phyloP scores from a whole-genome alignment of 768 basidiomycete species.

The Lanmaoa rubissima region DNA sequence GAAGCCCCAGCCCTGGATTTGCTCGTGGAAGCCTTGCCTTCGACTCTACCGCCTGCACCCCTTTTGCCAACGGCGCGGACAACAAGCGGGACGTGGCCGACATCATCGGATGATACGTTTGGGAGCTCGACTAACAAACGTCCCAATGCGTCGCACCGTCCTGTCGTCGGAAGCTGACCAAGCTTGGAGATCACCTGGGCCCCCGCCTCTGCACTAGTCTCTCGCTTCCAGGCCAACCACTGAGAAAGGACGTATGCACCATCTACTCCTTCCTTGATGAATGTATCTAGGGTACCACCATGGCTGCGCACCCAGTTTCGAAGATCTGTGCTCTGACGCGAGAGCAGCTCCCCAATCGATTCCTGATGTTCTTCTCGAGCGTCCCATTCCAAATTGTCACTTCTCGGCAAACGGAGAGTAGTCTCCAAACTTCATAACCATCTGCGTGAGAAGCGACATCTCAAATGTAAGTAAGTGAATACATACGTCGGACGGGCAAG shows the following conservation, averaged over 20 bases:
- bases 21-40: background rate
- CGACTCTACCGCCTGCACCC: no score
- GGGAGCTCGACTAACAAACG: conserved; percentile 1
- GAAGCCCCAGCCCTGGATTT: background rate
- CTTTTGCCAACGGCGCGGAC: background rate
- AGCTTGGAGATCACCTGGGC: background rate
- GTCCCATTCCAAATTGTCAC: background rate
- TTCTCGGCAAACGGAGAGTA: background rate
- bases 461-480: background rate
- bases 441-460: background rate
- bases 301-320: background rate
- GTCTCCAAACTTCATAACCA: background rate
- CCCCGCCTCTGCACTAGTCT: background rate
- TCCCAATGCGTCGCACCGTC: conserved; percentile 6
- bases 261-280: background rate
- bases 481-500: conserved; percentile 3
- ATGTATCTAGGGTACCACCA: background rate
- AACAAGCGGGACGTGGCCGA: background rate
- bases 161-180: background rate
- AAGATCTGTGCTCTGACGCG: background rate
- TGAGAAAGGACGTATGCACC: background rate
- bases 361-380: background rate
- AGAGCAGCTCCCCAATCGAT: background rate
- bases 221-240: background rate
- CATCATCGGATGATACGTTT: background rate